Percentiles rank a stretch among this genome's conserved stretches.
Evolutionary conservation across 2,329 filamentous ascomycete genomes (phyloP).

Genomic region (Xylariaceae sp.): DNA sequence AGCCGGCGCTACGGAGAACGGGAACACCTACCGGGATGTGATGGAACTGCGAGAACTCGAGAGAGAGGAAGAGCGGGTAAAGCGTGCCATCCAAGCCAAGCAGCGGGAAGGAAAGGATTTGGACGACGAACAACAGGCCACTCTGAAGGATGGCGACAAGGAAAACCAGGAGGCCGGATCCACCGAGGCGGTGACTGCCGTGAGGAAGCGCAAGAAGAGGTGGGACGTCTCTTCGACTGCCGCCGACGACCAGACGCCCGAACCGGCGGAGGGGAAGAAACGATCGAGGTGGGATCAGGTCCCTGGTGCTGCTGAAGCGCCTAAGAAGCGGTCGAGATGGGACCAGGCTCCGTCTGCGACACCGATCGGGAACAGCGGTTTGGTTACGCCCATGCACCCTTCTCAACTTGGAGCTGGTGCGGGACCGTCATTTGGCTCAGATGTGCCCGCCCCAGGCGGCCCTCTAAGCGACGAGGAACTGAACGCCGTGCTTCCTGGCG

Average conservation of each 20-base stretch:
- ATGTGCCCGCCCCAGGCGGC: conserved; percentile 71
- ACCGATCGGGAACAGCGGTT: conserved; percentile 63
- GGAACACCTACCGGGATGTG: conserved; percentile 76
- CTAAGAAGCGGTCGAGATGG: conserved; percentile 80
- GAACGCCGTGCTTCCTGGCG: conserved; percentile 79
- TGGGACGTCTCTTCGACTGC: conserved; percentile 73
- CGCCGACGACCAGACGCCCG: conserved; percentile 40
- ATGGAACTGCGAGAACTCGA: conserved; percentile 90
- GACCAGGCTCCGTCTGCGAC: conserved; percentile 81
- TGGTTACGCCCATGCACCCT: conserved; percentile 70
- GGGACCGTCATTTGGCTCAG: conserved; percentile 66
- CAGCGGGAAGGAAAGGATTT: conserved; percentile 52
- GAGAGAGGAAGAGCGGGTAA: conserved; percentile 84
- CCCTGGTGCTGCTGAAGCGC: conserved; percentile 47
- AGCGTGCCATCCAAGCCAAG: conserved; percentile 71
- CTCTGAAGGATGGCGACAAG: conserved; percentile 66
- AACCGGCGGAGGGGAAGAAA: conserved; percentile 57
- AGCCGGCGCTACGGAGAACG: conserved; percentile 59
- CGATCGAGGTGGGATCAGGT: conserved; percentile 80
- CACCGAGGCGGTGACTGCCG: conserved; percentile 53
- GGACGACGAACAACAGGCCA: conserved; percentile 59
- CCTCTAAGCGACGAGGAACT: conserved; percentile 89
- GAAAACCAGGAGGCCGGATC: conserved; percentile 66
- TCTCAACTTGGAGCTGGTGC: conserved; percentile 48
- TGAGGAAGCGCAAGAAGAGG: conserved; percentile 83